Evolutionary conservation across 2,329 filamentous ascomycete genomes (phyloP), one percentile per base, ranked within the genome.

Genomic region (Cladosporium colombiae): DNA sequence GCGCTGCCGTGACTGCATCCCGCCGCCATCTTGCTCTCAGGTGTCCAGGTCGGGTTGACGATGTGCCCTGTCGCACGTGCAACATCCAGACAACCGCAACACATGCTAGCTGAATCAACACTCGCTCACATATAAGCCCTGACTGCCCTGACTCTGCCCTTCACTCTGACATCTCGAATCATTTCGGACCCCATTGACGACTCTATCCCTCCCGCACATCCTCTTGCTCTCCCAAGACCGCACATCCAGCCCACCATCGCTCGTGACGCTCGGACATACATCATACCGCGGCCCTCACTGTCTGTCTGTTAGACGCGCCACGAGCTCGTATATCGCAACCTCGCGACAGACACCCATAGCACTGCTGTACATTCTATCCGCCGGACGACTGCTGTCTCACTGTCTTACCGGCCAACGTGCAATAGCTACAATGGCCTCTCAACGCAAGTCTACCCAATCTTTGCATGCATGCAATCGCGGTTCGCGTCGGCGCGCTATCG

Each of bases 201-300:
- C 18, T 21, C 40, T 6, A 46, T 21, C n/a, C 21, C 40, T 46
- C 40, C n/a, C 40, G 40, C 7, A 46, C n/a, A 21, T 46, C 40
- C 40, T 11, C n/a, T 11, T 21, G 31, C 25, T 21, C 23, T 8
- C 14, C 6, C 29, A n/a, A 55, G 14, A 55, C n/a, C 27, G 29
- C 29, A 14, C 3, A 53, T 37, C 31, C 33, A 40, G 60, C 60
- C 46, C 60, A 40, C 46, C 49, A 21, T 31, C 52, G 14, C 37
- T 27, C 35, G 33, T 56, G 25, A 52, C 61, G 61, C 61, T 56
- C 61, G 61, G 61, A 63, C 61, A 46, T 63, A 63, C 61, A 56
- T 63, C 61, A 56, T 63, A 63, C 61, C 61, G 52, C 52, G 61
- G 59, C 59, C 29, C 40, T 40, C 53, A 57, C 29, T n/a, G n/a